Conservation (phyloP, 129 eudicot species). For the Artemisia tridentata region DNA sequence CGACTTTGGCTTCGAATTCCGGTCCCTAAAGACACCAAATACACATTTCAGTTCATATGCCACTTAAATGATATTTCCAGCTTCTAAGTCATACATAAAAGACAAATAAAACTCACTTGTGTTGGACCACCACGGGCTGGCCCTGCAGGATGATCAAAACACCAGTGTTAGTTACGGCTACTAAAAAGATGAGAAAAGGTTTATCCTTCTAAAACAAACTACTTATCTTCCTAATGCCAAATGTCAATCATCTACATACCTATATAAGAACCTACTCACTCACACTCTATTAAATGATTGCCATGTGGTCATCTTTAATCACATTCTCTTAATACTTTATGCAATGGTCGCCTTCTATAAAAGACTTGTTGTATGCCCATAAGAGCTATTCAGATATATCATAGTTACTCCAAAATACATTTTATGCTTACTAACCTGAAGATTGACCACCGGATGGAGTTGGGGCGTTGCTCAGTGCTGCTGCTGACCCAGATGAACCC, state of each 20-base stretch:
- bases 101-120: constrained; percentile 36
- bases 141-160: constrained; percentile 40
- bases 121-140: constrained; percentile 30
- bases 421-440: constrained; percentile 48
- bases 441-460: constrained; percentile 51
- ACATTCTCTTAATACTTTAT: too few species aligned
- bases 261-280: too few species aligned
- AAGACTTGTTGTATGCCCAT: too few species aligned
- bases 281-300: too few species aligned
- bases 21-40: constrained; percentile 51
- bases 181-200: neutral
- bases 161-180: neutral
- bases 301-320: too few species aligned
- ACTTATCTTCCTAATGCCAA: too few species aligned
- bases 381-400: too few species aligned
- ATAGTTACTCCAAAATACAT: too few species aligned
- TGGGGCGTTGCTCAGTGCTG: neutral
- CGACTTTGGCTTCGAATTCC: constrained; percentile 87
- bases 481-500: constrained; percentile 59
- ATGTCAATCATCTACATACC: too few species aligned
- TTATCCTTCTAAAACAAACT: too few species aligned
- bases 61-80: neutral
- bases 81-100: too few species aligned
- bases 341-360: too few species aligned
- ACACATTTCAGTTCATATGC: neutral